Evolutionary conservation across 2,329 filamentous ascomycete species (phyloP).

Genomic region (Neopestalotiopsis sp.): DNA sequence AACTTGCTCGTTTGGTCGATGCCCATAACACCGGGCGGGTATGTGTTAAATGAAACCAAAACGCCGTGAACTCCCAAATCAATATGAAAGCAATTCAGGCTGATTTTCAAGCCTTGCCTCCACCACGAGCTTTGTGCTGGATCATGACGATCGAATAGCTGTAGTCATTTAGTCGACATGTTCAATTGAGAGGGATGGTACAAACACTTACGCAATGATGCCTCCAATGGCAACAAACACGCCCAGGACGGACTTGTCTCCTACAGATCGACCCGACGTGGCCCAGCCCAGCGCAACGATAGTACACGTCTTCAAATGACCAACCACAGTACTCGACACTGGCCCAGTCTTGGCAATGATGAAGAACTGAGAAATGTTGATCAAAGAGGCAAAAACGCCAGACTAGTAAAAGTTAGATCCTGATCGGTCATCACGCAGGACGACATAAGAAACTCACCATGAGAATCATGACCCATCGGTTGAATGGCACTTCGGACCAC

Average conservation of each 20-base stretch:
- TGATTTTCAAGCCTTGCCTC: slow-evolving; percentile 10
- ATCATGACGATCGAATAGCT: slow-evolving; percentile 25
- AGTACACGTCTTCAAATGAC: slow-evolving; percentile 69
- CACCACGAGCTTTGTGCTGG: slow-evolving; percentile 12
- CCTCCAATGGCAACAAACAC: slow-evolving; percentile 62
- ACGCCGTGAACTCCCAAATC: slow-evolving; percentile 10
- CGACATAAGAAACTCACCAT: slow-evolving; percentile 49
- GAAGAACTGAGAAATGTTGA: slow-evolving; percentile 70
- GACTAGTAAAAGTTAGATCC: slow-evolving; percentile 49
- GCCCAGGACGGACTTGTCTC: slow-evolving; percentile 60
- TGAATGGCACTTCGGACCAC: slow-evolving; percentile 56
- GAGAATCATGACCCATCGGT: slow-evolving; percentile 63
- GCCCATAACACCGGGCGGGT: neutral
- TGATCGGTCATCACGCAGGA: neutral
- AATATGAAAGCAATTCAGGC: neutral
- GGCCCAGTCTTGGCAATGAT: slow-evolving; percentile 67
- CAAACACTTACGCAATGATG: slow-evolving; percentile 58
- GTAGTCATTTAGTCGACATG: neutral
- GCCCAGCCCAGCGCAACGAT: slow-evolving; percentile 70
- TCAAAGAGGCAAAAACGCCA: slow-evolving; percentile 66
- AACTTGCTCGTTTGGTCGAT: neutral
- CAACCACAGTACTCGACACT: slow-evolving; percentile 70
- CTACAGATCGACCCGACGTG: slow-evolving; percentile 58
- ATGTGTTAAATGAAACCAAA: neutral
- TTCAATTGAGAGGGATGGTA: neutral